Conservation (phyloP, 805 yeast species). For the Candida andamanensis region DNA sequence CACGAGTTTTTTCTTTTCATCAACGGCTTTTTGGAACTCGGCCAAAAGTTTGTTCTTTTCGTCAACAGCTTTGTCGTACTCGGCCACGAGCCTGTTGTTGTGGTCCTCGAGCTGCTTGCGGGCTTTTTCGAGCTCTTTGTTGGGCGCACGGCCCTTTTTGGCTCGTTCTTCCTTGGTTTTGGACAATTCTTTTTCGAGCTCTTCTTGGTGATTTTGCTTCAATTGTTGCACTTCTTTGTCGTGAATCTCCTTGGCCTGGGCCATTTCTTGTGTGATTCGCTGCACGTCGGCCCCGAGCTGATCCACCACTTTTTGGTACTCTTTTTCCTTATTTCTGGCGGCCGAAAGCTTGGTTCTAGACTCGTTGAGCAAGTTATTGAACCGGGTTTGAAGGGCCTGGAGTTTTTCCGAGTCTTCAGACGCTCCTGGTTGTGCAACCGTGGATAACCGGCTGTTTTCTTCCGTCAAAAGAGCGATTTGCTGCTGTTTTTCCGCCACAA, state of each 20-base stretch:
- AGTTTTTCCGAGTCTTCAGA: slow-evolving; percentile 18
- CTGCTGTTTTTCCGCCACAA: slow-evolving; percentile 43
- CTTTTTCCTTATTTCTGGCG: slow-evolving; percentile 18
- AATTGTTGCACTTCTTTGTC: slow-evolving; percentile 2
- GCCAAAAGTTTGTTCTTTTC: slow-evolving; percentile 15
- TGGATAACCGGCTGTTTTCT: slow-evolving; percentile 59
- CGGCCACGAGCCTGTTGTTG: slow-evolving; percentile 5
- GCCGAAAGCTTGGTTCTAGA: slow-evolving; percentile 20
- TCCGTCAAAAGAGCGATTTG: slow-evolving; percentile 43
- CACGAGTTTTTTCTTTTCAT: slow-evolving; percentile 12
- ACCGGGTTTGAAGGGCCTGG: slow-evolving; percentile 26
- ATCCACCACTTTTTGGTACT: slow-evolving; percentile 16
- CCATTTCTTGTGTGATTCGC: slow-evolving; percentile 9
- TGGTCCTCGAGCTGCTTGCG: slow-evolving; percentile 6
- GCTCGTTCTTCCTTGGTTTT: slow-evolving; percentile 7
- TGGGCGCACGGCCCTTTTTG: too few relatives aligned
- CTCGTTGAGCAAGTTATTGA: slow-evolving; percentile 24
- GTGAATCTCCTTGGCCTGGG: slow-evolving; percentile 8
- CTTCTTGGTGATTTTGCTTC: slow-evolving; percentile 4
- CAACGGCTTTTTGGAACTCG: slow-evolving; percentile 2
- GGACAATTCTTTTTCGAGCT: slow-evolving; percentile 11
- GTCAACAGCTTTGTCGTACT: too few relatives aligned
- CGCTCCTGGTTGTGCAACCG: slow-evolving; percentile 33
- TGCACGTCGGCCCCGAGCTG: slow-evolving; percentile 19
- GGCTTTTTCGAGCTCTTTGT: slow-evolving; percentile 12